Evolutionary conservation across 495 filamentous ascomycete species (phyloP).

Genomic region (Annulohypoxylon stygium): DNA sequence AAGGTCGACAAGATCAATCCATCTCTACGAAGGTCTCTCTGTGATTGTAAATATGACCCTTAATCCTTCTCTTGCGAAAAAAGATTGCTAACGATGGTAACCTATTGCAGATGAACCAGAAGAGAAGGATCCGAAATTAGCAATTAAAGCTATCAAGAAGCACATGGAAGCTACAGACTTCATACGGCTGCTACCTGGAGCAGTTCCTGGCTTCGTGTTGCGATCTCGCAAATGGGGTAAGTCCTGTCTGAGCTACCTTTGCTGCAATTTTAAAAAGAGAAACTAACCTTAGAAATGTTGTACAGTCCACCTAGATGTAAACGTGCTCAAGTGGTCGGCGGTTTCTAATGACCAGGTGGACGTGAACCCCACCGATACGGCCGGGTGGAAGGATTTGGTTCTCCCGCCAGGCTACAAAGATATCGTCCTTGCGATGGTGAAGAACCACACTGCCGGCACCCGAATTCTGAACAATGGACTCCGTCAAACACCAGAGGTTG

Average conservation of each 20-base stretch:
- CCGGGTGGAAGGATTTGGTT: conserved; percentile 5
- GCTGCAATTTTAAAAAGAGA: background rate
- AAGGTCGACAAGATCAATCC: conserved; percentile 8
- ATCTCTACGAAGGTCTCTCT: background rate
- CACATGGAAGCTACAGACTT: conserved; percentile 6
- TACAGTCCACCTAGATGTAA: conserved; percentile 1
- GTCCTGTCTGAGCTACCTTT: background rate
- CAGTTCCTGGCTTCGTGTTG: background rate
- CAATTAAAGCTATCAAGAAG: conserved; percentile 8
- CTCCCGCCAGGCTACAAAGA: conserved; percentile 9
- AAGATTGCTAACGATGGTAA: background rate
- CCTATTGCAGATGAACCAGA: background rate
- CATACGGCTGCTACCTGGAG: conserved; percentile 3
- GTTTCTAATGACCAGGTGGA: background rate
- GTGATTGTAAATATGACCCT: background rate
- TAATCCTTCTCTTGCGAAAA: background rate
- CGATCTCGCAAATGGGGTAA: conserved; percentile 13
- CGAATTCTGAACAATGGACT: conserved; percentile 5
- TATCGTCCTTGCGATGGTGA: conserved; percentile 20
- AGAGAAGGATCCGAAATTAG: conserved; percentile 14
- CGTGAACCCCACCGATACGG: background rate
- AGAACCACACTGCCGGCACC: conserved; percentile 12
- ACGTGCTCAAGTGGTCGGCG: conserved; percentile 2
- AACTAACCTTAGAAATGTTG: background rate
- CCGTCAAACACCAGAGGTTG: conserved; percentile 14